A percentile compares a stretch with the other conserved stretches of the same genome.
phyloP scores from a whole-genome alignment of 352 stramenopile species.

The Phytophthora tubulina region DNA sequence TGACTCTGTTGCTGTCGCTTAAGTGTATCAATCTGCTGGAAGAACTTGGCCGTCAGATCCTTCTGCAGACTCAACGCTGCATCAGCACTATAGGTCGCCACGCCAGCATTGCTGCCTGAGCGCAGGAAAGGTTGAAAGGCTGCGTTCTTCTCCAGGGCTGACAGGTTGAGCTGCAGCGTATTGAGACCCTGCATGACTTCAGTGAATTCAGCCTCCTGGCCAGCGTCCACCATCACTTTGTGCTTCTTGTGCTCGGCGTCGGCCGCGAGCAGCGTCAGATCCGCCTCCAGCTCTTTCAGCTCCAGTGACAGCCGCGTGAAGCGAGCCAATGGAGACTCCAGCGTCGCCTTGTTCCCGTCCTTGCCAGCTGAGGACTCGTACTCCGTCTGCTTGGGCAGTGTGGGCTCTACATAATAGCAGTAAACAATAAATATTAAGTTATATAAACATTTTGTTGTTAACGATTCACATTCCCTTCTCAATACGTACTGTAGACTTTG shows the following conservation, averaged over 20 bases:
- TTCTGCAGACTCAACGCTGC: constrained; percentile 66
- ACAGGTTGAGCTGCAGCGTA: constrained; percentile 71
- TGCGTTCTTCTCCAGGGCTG: constrained; percentile 64
- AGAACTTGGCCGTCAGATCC: constrained; percentile 77
- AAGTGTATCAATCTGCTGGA: constrained; percentile 70
- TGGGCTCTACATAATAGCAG: constrained; percentile 48
- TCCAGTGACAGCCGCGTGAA: constrained; percentile 78
- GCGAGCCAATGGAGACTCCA: constrained; percentile 77
- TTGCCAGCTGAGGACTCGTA: constrained; percentile 49
- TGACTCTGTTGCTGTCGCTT: constrained; percentile 54
- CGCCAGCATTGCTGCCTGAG: constrained; percentile 18
- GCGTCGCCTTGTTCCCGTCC: constrained; percentile 27
- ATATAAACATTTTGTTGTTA: background rate
- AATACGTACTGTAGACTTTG: constrained; percentile 79
- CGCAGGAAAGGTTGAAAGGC: constrained; percentile 70
- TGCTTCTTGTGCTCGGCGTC: constrained; percentile 57
- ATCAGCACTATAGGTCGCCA: constrained; percentile 38
- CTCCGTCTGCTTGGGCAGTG: constrained; percentile 59
- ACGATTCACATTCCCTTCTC: too few relatives aligned
- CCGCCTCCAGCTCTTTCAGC: constrained; percentile 74
- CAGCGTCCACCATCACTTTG: constrained; percentile 65
- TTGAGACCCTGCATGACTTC: constrained; percentile 73
- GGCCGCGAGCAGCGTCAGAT: constrained; percentile 63
- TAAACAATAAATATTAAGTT: constrained; percentile 12
- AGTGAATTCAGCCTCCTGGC: constrained; percentile 69